A percentile compares a stretch with the other conserved stretches of the same genome.
Conservation (phyloP, 495 filamentous ascomycete species). For the Darksidea phi region DNA sequence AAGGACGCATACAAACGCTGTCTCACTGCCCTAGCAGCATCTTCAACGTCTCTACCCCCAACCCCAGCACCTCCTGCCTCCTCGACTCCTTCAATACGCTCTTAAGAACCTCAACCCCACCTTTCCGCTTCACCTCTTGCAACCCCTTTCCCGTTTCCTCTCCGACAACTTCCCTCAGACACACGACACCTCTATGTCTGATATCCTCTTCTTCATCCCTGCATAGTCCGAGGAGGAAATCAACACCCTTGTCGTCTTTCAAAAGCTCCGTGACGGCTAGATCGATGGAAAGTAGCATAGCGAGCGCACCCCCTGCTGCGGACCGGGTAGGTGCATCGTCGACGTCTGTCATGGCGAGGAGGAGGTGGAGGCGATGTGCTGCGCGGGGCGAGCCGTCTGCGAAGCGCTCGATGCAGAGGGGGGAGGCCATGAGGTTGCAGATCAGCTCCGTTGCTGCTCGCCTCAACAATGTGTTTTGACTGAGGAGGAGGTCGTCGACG, state of each 20-base stretch:
- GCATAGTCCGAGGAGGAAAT: conserved; percentile 70
- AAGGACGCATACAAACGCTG: too few species aligned
- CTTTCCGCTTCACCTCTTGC: conserved; percentile 47
- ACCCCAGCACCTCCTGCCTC: conserved; percentile 26
- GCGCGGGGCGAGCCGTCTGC: conserved; percentile 65
- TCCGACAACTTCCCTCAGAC: conserved; percentile 56
- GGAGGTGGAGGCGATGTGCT: conserved; percentile 69
- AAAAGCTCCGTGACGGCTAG: conserved; percentile 41
- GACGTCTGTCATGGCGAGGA: conserved; percentile 82
- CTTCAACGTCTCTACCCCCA: conserved; percentile 33
- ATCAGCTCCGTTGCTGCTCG: conserved; percentile 84
- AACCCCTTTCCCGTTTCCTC: conserved; percentile 48
- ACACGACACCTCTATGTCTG: conserved; percentile 74
- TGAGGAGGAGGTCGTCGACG: conserved; percentile 74
- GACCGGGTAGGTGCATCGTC: conserved; percentile 75
- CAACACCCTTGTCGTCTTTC: conserved; percentile 69
- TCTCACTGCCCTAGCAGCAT: conserved; percentile 24
- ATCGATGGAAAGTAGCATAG: conserved; percentile 55
- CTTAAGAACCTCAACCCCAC: conserved; percentile 36
- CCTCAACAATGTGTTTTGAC: conserved; percentile 69
- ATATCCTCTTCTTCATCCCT: conserved; percentile 65
- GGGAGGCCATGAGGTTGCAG: conserved; percentile 83
- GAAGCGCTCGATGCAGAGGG: conserved; percentile 72
- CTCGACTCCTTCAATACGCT: conserved; percentile 28
- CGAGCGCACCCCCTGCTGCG: conserved; percentile 85